These are phyloP conservation scores for Mucor mucedo DNA, from an alignment of 371 early-diverging fungal species.

Conservation along the genomic window DNA sequence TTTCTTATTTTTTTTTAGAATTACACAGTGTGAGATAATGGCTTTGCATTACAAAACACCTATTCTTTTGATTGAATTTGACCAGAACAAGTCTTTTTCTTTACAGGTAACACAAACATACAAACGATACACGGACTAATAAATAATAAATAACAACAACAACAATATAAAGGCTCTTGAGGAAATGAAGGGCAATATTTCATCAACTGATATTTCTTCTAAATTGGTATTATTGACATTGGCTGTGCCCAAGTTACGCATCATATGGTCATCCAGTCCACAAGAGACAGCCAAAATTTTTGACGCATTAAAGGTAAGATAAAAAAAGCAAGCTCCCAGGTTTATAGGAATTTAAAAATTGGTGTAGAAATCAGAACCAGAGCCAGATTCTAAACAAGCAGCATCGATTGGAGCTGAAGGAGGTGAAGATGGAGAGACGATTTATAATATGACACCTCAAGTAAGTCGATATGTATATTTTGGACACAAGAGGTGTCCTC, in stretches of 20 bases:
- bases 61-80: conserved; percentile 94
- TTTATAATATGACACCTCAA: conserved; percentile 71
- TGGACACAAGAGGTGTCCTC: not conserved
- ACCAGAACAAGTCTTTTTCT: conserved; percentile 69
- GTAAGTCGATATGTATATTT: conserved; percentile 31
- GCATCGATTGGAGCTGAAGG: conserved; percentile 77
- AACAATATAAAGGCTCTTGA: conserved; percentile 33
- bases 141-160: not conserved
- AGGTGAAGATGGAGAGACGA: conserved; percentile 63
- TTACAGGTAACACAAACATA: conserved; percentile 22
- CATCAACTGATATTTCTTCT: conserved; percentile 64
- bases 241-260: conserved; percentile 83
- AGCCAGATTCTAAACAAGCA: conserved; percentile 76
- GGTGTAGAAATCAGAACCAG: conserved; percentile 68
- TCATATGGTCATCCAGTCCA: conserved; percentile 92
- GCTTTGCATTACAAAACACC: conserved; percentile 78
- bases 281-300: conserved; percentile 89
- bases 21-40: conserved; percentile 94
- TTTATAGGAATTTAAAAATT: not conserved
- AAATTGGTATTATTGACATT: conserved; percentile 84
- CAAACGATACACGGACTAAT: not conserved
- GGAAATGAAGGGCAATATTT: conserved; percentile 65
- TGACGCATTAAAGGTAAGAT: conserved; percentile 81
- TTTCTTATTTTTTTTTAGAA: conserved; percentile 43
- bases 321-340: not conserved